Base-by-base conservation (phyloP, 495 filamentous ascomycete genomes). In the Aspergillus saccharolyticus region DNA sequence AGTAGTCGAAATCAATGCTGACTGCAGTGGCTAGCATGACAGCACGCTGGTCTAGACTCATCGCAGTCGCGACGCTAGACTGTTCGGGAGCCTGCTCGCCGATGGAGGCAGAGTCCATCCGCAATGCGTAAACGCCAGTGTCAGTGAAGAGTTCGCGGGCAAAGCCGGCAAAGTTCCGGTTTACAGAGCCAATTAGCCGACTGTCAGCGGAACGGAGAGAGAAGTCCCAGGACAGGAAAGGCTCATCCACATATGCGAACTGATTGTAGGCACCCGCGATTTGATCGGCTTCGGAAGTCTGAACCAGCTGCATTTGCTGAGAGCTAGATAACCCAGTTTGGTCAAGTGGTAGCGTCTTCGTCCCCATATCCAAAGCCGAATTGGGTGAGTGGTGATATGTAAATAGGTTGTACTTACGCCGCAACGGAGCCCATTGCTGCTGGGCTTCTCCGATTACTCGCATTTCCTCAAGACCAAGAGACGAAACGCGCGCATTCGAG, bases 1-100 rank as follows among this genome's bases (percentile, higher is more conserved):
- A 89, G 63, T 88, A 89, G 65, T 89, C 86, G 56, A 88, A 89
- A 66, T 89, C 86, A 51, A 89, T 74, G 48, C 79, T 86, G 17
- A 88, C 85, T 17, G 86, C 86, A 1, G 85, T 86, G 17, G 86
- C 86, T 28, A 89, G 74, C 85, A 88, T 88, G 21, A 88, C 79
- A 1, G 86, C 85, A 42, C 86, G 78, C 70, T 88, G 85, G 61
- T 88, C 86, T 7, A 89, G 76, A 18, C 84, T 86, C 84, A 89
- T 85, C 0, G 79, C 84, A 2, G 74, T 62, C 1, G 57, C 55
- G 0, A 65, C 46, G 9, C 60, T 55, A 4, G 33, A 49, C 17
- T 73, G 58, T 12, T 50, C 55, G 4, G 62, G 56, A 15, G 69
- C 66, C 17, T 74, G 64, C 52, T 79, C 75, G 12, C 67, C 70